Percentiles rank a stretch among this genome's conserved stretches.
Conservation (phyloP, 2,329 filamentous ascomycete genomes). For the Macrophomina tecta region DNA sequence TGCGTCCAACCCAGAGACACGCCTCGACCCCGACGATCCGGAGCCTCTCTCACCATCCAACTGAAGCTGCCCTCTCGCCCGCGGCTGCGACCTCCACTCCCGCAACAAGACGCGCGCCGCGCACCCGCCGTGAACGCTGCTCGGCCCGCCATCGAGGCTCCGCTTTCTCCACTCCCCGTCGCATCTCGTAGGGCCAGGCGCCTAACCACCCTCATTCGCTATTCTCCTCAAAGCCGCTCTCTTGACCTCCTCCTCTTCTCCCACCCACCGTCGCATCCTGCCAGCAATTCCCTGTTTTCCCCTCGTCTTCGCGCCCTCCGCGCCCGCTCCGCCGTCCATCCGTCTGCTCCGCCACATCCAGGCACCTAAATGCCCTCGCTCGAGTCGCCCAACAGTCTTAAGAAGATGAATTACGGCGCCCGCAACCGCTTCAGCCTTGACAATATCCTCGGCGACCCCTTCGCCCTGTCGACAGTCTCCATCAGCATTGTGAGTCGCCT, state of each 20-base stretch:
- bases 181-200: slow-evolving; percentile 27
- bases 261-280: neutral
- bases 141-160: slow-evolving; percentile 18
- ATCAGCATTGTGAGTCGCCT: slow-evolving; percentile 77
- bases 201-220: slow-evolving; percentile 29
- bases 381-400: slow-evolving; percentile 71
- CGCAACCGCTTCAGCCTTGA: slow-evolving; percentile 70
- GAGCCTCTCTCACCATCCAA: slow-evolving; percentile 22
- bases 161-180: slow-evolving; percentile 24
- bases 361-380: slow-evolving; percentile 68
- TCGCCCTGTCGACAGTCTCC: slow-evolving; percentile 91
- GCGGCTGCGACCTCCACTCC: slow-evolving; percentile 24
- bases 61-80: neutral
- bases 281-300: slow-evolving; percentile 11
- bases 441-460: slow-evolving; percentile 95
- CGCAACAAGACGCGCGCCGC: slow-evolving; percentile 19
- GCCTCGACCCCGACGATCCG: slow-evolving; percentile 26
- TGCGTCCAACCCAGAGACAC: slow-evolving; percentile 23
- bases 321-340: neutral
- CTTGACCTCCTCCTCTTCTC: slow-evolving; percentile 15
- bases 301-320: slow-evolving; percentile 2
- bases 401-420: slow-evolving; percentile 74
- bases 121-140: slow-evolving; percentile 24
- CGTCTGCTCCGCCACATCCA: neutral
- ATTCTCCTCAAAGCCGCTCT: slow-evolving; percentile 20